Base-by-base conservation (phyloP, 257 asterid species). In the Lycium barbarum region DNA sequence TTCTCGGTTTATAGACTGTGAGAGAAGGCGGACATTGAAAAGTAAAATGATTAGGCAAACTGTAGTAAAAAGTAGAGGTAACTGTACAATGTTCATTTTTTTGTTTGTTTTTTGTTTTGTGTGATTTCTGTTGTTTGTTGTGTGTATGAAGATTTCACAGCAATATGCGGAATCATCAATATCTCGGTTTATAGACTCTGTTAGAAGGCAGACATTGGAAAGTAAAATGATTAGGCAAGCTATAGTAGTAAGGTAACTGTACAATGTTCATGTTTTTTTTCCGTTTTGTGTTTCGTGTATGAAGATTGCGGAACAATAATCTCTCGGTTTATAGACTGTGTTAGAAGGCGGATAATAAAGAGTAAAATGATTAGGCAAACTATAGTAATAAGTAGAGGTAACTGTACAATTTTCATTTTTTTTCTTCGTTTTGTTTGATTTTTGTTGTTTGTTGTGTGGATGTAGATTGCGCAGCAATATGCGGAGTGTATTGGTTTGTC, bases 401-500 rank as follows among this genome's bases (percentile, higher is more conserved):
- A 36, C 79, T 17, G 54, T 17, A 38, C 15, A 38, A 35, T n/a
- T 43, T 70, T 11, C 26, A 78, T 1, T 7, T 68, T 22, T 78
- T 13, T 53, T 12, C n/a, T 35, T 51, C 9, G 2, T 54, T 57
- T 17, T 49, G 58, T 74, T 53, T 76, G 65, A 55, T 6, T 38
- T 82, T 47, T 79, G 71, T 35, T 2, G 20, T 85, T 55, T 51
- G 4, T 84, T 59, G 73, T 84, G 10, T 83, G 88, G 66, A 85
- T 85, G 88, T 76, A 97, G 99, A 90, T 97, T 86, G 93, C 97
- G 83, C 90, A 92, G 83, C 93, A 90, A 58, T 95, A 92, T 90
- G 97, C 98, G 83, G 98, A 95, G 86, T 94, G 99, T 90, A 93
- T 95, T 90, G 96, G 94, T 57, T 92, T 97, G 92, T 85, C 83